Evolutionary conservation across 257 asterid genomes (phyloP).

Genomic region (Solanum medicagineum): DNA sequence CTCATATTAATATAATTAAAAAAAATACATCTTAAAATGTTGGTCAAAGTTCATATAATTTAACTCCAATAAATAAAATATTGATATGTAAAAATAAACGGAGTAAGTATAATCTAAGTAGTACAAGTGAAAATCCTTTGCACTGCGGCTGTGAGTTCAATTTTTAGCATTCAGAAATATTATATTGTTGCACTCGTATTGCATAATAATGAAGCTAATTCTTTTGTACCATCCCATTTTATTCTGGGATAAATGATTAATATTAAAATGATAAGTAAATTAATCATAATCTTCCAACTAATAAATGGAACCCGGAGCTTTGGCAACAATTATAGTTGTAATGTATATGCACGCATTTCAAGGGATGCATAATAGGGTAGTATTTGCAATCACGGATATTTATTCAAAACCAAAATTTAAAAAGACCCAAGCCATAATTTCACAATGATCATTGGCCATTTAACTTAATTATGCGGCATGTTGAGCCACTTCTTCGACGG

Average conservation of each 20-base stretch:
- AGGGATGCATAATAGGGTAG: background rate
- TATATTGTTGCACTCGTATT: background rate
- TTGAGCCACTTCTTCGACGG: too few relatives aligned
- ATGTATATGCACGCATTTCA: too few relatives aligned
- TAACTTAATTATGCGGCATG: background rate
- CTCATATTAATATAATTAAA: too few relatives aligned
- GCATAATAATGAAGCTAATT: background rate
- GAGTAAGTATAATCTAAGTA: background rate
- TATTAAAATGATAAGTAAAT: background rate
- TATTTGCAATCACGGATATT: background rate
- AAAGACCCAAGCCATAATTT: background rate
- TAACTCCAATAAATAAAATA: too few relatives aligned
- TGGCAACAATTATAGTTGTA: too few relatives aligned
- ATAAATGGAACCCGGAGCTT: too few relatives aligned
- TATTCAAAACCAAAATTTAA: background rate
- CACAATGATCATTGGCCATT: background rate
- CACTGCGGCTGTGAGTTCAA: background rate
- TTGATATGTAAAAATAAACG: too few relatives aligned
- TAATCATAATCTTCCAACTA: background rate
- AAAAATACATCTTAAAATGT: too few relatives aligned
- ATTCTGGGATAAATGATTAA: background rate
- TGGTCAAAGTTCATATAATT: too few relatives aligned
- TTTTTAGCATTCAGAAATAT: background rate
- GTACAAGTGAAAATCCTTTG: background rate
- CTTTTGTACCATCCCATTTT: background rate